A percentile compares a stretch with the other conserved stretches of the same genome.
Evolutionary conservation across 1,284 basidiomycete species (phyloP).

Genomic region (Sporisorium graminicola): DNA sequence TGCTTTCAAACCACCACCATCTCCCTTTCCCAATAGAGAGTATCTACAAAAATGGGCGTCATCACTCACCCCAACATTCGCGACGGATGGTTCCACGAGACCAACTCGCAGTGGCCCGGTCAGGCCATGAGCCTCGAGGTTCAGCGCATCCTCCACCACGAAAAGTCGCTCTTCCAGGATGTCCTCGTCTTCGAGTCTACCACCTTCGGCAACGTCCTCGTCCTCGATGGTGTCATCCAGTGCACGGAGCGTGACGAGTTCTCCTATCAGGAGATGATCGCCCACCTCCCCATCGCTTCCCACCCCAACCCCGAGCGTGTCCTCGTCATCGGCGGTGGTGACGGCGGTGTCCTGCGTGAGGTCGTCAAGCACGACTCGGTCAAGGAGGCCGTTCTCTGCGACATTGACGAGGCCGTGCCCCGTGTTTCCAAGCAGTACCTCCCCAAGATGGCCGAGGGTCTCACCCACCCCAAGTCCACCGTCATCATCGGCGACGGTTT

Average conservation of each 20-base stretch:
- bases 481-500: slow-evolving; percentile 96
- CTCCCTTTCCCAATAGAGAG: slow-evolving; percentile 9
- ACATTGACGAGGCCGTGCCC: slow-evolving; percentile 98
- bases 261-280: slow-evolving; percentile 99
- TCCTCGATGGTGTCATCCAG: slow-evolving; percentile 95
- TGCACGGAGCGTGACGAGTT: slow-evolving; percentile 98
- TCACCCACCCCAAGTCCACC: slow-evolving; percentile 85
- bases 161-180: slow-evolving; percentile 92
- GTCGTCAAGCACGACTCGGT: slow-evolving; percentile 94
- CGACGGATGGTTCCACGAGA: slow-evolving; percentile 98
- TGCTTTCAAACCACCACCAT: slow-evolving; percentile 10
- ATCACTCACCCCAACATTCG: slow-evolving; percentile 69
- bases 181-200: slow-evolving; percentile 71
- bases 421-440: slow-evolving; percentile 93
- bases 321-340: slow-evolving; percentile 93
- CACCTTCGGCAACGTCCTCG: slow-evolving; percentile 82
- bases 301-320: slow-evolving; percentile 97
- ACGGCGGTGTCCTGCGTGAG: slow-evolving; percentile 85
- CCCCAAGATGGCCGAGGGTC: slow-evolving; percentile 90
- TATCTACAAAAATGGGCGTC: slow-evolving; percentile 52
- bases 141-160: slow-evolving; percentile 92
- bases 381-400: slow-evolving; percentile 92
- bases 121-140: slow-evolving; percentile 74
- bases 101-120: slow-evolving; percentile 95
- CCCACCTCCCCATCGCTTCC: slow-evolving; percentile 91